A percentile compares a stretch with the other conserved stretches of the same genome.
Conservation (phyloP, 345 rosid genomes). For the Populus euphratica region DNA sequence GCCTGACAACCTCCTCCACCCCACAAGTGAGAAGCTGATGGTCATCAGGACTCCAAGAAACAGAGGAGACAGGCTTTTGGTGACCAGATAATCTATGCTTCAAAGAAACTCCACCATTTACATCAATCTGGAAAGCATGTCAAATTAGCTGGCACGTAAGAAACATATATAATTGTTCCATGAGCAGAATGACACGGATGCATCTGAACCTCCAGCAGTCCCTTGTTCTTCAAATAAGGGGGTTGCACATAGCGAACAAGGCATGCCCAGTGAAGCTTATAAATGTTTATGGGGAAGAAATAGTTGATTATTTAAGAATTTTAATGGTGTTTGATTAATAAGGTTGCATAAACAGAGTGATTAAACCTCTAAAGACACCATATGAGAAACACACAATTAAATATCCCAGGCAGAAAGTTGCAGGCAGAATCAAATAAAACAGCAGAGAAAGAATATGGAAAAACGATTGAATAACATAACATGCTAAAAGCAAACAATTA, state of each 20-base stretch:
- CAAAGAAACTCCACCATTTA: constrained; percentile 37
- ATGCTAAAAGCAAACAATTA: neutral
- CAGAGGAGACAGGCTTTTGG: constrained; percentile 45
- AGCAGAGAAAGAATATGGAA: neutral
- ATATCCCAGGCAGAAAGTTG: neutral
- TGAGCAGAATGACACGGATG: neutral
- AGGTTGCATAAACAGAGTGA: neutral
- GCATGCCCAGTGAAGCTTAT: neutral
- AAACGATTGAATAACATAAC: neutral
- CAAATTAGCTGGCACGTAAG: neutral
- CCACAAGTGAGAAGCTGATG: constrained; percentile 68
- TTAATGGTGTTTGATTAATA: neutral
- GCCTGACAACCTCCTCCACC: constrained; percentile 53
- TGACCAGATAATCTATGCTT: constrained; percentile 55
- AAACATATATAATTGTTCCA: neutral
- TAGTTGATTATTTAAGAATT: neutral
- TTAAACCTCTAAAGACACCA: neutral
- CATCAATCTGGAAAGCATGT: constrained; percentile 36
- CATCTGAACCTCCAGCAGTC: neutral
- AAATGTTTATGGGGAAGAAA: neutral
- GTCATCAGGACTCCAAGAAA: constrained; percentile 68
- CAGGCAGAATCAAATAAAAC: neutral
- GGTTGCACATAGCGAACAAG: neutral
- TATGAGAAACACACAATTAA: neutral
- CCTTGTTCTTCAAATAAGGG: neutral